These are phyloP conservation scores for Fistulifera solaris DNA, from an alignment of 108 stramenopile genomes.

Conservation along the genomic window DNA sequence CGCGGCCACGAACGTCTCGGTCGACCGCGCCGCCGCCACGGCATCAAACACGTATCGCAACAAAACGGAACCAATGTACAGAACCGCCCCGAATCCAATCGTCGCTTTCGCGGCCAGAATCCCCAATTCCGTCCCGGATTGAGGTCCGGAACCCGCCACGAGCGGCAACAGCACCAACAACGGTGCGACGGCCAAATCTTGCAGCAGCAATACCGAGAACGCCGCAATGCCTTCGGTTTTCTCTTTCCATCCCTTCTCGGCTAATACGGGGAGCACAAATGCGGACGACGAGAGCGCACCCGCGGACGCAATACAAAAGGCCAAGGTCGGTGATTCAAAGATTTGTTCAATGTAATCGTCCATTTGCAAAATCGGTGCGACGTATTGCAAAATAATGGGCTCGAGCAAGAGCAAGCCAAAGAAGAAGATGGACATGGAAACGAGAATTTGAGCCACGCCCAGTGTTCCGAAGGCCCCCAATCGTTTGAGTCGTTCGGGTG, in stretches of 20 bases:
- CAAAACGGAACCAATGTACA: conserved; percentile 38
- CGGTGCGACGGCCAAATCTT: conserved; percentile 72
- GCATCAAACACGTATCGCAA: conserved; percentile 34
- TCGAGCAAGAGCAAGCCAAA: conserved; percentile 5
- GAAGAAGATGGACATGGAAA: conserved; percentile 37
- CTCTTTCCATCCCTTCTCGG: conserved; percentile 59
- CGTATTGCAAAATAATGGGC: conserved; percentile 8
- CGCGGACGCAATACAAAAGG: conserved; percentile 46
- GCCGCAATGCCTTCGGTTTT: conserved; percentile 49
- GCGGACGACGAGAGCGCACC: conserved; percentile 60
- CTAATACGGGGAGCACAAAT: conserved; percentile 62
- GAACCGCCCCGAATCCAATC: conserved; percentile 50
- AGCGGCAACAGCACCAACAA: conserved; percentile 55
- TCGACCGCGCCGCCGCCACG: conserved; percentile 45
- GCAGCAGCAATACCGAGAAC: conserved; percentile 49
- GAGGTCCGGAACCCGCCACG: conserved; percentile 24
- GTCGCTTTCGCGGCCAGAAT: conserved; percentile 59
- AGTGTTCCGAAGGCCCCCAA: conserved; percentile 43
- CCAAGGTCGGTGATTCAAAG: conserved; percentile 30
- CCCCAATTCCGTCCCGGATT: conserved; percentile 45
- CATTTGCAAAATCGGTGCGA: conserved; percentile 40
- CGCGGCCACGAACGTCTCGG: conserved; percentile 70
- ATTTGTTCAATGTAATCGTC: conserved; percentile 8
- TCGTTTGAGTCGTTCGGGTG: conserved; percentile 31
- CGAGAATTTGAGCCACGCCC: conserved; percentile 51